phyloP scores from a whole-genome alignment of 2,329 filamentous ascomycete genomes.

The Onygenales sp. region DNA sequence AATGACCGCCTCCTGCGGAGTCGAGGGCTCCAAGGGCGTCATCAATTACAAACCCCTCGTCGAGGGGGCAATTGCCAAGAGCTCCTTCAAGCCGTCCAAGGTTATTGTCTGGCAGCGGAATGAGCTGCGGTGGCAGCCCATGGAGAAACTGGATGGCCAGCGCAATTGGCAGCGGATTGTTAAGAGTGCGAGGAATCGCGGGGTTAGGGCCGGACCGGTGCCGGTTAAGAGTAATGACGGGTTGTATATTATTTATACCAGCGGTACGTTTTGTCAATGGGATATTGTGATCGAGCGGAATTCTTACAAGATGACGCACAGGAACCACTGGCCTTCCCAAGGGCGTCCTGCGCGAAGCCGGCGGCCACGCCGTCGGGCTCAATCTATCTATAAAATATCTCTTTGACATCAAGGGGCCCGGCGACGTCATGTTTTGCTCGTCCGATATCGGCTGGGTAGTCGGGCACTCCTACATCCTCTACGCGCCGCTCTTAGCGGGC shows the following conservation, averaged over 20 bases:
- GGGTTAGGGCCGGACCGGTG: constrained; percentile 62
- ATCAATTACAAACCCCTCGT: constrained; percentile 70
- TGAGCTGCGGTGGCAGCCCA: constrained; percentile 61
- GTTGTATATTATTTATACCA: constrained; percentile 88
- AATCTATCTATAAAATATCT: constrained; percentile 73
- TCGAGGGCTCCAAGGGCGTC: constrained; percentile 75
- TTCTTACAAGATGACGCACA: constrained; percentile 8
- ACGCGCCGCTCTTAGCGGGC: constrained; percentile 74
- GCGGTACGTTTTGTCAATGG: constrained; percentile 32
- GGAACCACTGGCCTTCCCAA: constrained; percentile 77
- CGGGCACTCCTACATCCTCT: constrained; percentile 78
- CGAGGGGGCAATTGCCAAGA: constrained; percentile 59
- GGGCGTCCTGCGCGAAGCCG: constrained; percentile 72
- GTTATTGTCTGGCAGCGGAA: constrained; percentile 79
- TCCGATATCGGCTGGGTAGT: constrained; percentile 92
- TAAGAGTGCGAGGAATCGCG: constrained; percentile 58
- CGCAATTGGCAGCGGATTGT: constrained; percentile 71
- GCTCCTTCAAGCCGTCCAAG: constrained; percentile 60
- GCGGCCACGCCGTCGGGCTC: constrained; percentile 77
- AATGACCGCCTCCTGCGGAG: constrained; percentile 84
- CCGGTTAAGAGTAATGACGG: constrained; percentile 68
- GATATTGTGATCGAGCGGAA: background rate
- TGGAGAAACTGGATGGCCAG: constrained; percentile 59
- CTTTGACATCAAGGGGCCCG: constrained; percentile 72
- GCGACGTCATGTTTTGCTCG: constrained; percentile 71